phyloP scores from a whole-genome alignment of 441 rosid species.

The Mallotus japonicus region DNA sequence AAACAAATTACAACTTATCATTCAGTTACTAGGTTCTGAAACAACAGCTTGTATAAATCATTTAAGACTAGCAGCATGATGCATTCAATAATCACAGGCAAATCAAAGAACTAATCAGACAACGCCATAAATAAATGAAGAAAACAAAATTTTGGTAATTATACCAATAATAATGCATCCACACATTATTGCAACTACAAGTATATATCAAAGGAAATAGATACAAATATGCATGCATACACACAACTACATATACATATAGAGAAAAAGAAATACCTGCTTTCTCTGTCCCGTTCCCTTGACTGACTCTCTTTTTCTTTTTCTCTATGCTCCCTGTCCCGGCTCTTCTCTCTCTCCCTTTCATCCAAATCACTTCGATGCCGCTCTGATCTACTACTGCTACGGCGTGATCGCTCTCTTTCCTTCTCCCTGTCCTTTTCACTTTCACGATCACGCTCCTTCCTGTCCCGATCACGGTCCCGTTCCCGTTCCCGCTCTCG shows the following conservation, averaged over 20 bases:
- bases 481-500: conserved; percentile 11
- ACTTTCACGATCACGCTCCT: conserved; percentile 36
- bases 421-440: conserved; percentile 48
- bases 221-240: not conserved
- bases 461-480: conserved; percentile 34
- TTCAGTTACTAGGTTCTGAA: not conserved
- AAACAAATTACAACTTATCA: too few species aligned
- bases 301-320: conserved; percentile 56
- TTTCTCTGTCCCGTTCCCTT: conserved; percentile 70
- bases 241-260: not conserved
- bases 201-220: too few species aligned
- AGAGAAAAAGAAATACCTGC: conserved; percentile 45
- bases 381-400: conserved; percentile 65
- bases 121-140: not conserved
- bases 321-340: conserved; percentile 59
- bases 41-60: not conserved
- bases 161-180: not conserved
- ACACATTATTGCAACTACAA: too few species aligned
- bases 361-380: conserved; percentile 54
- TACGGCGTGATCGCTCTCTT: conserved; percentile 52
- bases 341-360: conserved; percentile 44
- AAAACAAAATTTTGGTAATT: not conserved
- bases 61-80: not conserved
- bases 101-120: not conserved
- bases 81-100: not conserved